Evolutionary conservation across 306 rosid genomes (phyloP), one percentile per base, ranked within the genome.

Genomic region (Coriaria nepalensis): DNA sequence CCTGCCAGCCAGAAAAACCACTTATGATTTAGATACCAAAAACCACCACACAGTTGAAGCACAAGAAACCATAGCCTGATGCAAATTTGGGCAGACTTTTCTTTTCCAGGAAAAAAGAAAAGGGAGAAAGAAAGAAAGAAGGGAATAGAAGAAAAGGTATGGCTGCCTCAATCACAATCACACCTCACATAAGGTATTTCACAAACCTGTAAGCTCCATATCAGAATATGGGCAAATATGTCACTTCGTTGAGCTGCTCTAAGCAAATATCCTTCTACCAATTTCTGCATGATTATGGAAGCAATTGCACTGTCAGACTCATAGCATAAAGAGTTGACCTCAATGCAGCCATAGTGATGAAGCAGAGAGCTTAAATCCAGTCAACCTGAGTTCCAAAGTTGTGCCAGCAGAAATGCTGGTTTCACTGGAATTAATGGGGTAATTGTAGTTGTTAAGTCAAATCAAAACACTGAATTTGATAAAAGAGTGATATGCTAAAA

Each of bases 211-310:
- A 90, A 66, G 72, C 85, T 86, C 98, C 98, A 90, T 64, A 90
- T 81, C 67, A 90, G 86, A 61, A 81, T 85, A 64, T 90, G 98
- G 37, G 98, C 87, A 73, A 90, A 90, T 63, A 90, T 66, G 58
- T 90, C 95, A 71, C 95, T 79, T 72, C 98, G 63, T 65, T 84
- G 92, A 65, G 95, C 68, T 71, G 92, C 95, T 77, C 98, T 85
- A 11, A 90, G 95, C 62, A 90, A 75, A 77, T 85, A 90, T 32
- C 98, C 98, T 73, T 90, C 94, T 4, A 90, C 98, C 63, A 90
- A 73, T 57, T 15, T 79, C 98, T 90, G n/a, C n/a, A n/a, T n/a
- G 94, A 54, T 81, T 61, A 64, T 73, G 9, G 43, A 47, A 9
- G 62, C 8, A 69, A 34, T 8, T 13, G 67, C 13, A 45, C 29